These are phyloP conservation scores for Gaultheria prostrata DNA, from an alignment of 148 eudicot species.

Conservation along the genomic window DNA sequence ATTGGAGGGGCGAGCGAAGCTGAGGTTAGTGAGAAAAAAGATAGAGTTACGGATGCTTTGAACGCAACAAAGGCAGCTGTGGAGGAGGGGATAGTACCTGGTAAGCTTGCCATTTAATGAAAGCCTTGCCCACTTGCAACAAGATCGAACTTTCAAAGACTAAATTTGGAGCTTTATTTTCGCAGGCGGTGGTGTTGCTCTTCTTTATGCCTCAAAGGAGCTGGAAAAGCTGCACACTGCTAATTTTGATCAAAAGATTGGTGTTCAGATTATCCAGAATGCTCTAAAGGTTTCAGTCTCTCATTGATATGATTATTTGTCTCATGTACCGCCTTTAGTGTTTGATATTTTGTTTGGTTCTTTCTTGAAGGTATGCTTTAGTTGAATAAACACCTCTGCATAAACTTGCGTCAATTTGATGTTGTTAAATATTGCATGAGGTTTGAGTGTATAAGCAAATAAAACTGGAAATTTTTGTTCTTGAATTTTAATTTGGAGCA, in stretches of 20 bases:
- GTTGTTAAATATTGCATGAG: neutral
- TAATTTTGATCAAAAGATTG: conserved; percentile 64
- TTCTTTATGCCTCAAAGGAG: conserved; percentile 62
- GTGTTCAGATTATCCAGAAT: conserved; percentile 64
- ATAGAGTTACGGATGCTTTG: conserved; percentile 79
- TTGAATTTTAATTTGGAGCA: neutral
- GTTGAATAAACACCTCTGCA: neutral
- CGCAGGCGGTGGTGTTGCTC: conserved; percentile 62
- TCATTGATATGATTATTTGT: neutral
- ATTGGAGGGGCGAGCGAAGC: conserved; percentile 91
- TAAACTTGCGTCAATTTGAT: neutral
- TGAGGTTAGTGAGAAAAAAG: conserved; percentile 87
- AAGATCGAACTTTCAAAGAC: neutral
- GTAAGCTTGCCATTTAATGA: conserved; percentile 16
- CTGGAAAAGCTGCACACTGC: conserved; percentile 43
- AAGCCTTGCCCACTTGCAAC: neutral
- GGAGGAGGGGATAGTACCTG: conserved; percentile 80
- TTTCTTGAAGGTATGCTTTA: neutral
- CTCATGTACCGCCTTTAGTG: neutral
- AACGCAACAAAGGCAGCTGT: conserved; percentile 94
- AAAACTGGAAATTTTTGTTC: neutral
- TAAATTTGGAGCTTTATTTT: neutral
- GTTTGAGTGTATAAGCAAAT: neutral
- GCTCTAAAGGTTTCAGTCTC: conserved; percentile 46
- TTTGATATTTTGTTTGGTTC: neutral